Base-by-base conservation (phyloP, 495 filamentous ascomycete genomes). In the Apiosordaria backusii region DNA sequence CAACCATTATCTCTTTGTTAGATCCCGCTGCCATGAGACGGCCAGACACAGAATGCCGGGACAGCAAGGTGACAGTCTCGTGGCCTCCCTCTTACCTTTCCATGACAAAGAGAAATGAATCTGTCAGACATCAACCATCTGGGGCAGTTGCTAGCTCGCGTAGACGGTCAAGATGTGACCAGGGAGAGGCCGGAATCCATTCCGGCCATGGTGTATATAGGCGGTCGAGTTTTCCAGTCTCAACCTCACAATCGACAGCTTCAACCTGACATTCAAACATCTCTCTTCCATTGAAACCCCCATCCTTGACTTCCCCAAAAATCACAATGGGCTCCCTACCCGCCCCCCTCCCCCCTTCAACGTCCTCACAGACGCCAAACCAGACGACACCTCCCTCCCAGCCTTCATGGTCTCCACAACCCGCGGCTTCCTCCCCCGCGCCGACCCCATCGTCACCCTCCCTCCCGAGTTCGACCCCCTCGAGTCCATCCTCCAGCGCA, bases 361-460 rank as follows among this genome's bases (percentile, higher is more conserved):
- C 65, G 72, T 82, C 64, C 68, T 81, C 15, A 69, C 76, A 29
- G 76, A 79, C 70, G 76, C 78, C 57, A 73, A 60, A 35, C 79
- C 80, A 1, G 57, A 77, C 52, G 78, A 82, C 68, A 68, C 55
- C 52, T 79, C 80, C 60, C 81, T 95, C 22, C 89, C 90, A 35
- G 87, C 91, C 60, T 97, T 97, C 83, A 93, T 93, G 80, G 91
- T 96, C 68, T 94, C 92, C 58, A 92, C 87, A 2, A 86, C 88
- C 0, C 84, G 90, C 52, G 93, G 93, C 61, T 97, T 97, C 77
- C 81, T 91, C 52, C 88, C 89, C 1, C 82, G 88, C 1, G 80
- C 81, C 74, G 82, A 90, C 63, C 89, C 89, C 52, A 73, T 89
- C 69, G 74, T 82, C 22, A 63, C 76, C 2, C 83, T 90, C 10